Base-by-base conservation (phyloP, 2,329 filamentous ascomycete species). In the Colletotrichum magnum region DNA sequence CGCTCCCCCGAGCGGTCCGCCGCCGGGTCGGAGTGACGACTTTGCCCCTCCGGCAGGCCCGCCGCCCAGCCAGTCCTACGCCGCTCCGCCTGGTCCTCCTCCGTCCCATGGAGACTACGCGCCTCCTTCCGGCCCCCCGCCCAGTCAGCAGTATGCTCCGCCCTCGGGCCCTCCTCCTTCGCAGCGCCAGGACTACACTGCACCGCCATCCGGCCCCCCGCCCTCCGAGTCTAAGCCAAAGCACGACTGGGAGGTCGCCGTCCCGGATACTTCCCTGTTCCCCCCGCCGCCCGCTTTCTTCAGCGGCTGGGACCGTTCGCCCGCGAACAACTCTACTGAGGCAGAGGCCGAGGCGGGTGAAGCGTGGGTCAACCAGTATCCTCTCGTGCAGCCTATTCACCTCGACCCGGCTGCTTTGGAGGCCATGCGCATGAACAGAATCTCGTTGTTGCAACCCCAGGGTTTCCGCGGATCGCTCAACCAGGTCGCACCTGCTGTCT, bases 281-380 rank as follows among this genome's bases (percentile, higher is more conserved):
- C 92, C 92, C 1, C 92, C 92, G 0, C 93, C 93, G 1, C 93
- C 93, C 0, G 87, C 87, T 36, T 86, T 94, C 76, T 90, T 89
- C 79, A 81, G 80, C 62, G 88, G 88, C 57, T 89, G 89, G 74
- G 89, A 93, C 69, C 81, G 79, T 39, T 94, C 92, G 13, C 89
- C 90, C 0, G 86, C 90, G 2, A 90, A 89, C 76, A 95, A 95
- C 78, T 90, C 93, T 1, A 87, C 87, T 2, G 85, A 87, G 72
- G 84, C 85, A 58, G 88, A 93, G 69, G 89, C 91, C 69, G 86
- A 88, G 26, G 87, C 87, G 2, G 93, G 90, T 61, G 87, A 90
- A 76, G 78, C 79, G 16, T 95, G 92, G 92, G 93, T 91, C 74
- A 72, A 76, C 5, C 78, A 82, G 16, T 87, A 92, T 75, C 89